These are phyloP conservation scores for Coccinonectria pachysandricola DNA, from an alignment of 2,329 filamentous ascomycete genomes.

Conservation along the genomic window DNA sequence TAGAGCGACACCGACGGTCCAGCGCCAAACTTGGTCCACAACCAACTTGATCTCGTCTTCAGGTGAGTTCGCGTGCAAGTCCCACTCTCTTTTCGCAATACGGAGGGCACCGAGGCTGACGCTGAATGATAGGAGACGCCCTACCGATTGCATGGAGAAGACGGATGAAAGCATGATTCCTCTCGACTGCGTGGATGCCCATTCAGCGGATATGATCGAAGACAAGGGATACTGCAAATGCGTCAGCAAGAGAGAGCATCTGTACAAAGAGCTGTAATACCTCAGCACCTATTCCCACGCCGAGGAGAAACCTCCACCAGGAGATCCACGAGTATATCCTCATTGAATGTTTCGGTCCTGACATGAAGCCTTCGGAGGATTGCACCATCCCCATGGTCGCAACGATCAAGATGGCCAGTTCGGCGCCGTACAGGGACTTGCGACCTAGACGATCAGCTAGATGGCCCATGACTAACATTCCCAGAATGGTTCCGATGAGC, in stretches of 20 bases:
- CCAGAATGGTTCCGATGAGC: conserved; percentile 5
- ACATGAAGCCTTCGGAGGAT: conserved; percentile 4
- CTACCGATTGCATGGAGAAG: conserved; percentile 2
- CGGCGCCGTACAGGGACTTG: conserved; percentile 7
- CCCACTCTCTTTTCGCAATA: too few relatives aligned
- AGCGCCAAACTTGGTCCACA: neutral
- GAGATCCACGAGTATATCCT: conserved; percentile 8
- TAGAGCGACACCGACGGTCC: neutral
- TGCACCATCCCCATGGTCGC: conserved; percentile 8
- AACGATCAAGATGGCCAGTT: conserved; percentile 4
- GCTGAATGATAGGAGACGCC: conserved; percentile 1
- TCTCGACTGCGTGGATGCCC: conserved; percentile 3
- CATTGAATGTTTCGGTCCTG: conserved; percentile 1
- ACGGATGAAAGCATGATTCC: conserved; percentile 3
- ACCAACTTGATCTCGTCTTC: neutral
- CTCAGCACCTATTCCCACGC: conserved; percentile 8
- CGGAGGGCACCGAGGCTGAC: neutral
- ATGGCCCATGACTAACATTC: conserved; percentile 7
- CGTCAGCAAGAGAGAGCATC: neutral
- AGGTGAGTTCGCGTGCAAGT: too few relatives aligned
- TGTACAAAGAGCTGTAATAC: too few relatives aligned
- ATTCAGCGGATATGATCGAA: conserved; percentile 2
- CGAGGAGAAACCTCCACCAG: conserved; percentile 6
- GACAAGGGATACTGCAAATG: conserved; percentile 1
- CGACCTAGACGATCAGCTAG: conserved; percentile 3